Base-by-base conservation (phyloP, 1,284 basidiomycete genomes). In the Xerocomus cyaneibrunnescens region DNA sequence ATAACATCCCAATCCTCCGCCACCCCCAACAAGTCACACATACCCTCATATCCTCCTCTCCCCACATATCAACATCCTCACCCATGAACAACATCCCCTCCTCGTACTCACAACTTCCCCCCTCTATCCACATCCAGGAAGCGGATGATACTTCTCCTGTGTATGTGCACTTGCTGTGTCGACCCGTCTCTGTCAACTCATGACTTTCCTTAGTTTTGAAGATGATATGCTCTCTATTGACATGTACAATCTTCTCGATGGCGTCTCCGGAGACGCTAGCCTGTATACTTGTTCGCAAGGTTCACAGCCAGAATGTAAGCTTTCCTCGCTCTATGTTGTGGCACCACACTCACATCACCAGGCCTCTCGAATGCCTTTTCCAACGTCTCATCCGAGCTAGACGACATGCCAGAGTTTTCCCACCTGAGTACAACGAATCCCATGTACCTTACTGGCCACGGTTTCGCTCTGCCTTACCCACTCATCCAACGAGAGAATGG, bases 271-370 rank as follows among this genome's bases (percentile, higher is more conserved):
- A 4, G 53, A 57, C 19, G 0, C 34, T 10, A 10, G 1, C 8
- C 3, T 45, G 8, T 58, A 48, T 25, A 0, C n/a, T 10, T 57
- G 49, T 23, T 30, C 50, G 3, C 56, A 32, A 7, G 27, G 8
- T 12, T 14, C 41, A 0, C 54, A 38, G 5, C 3, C 55, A 0
- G 49, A 49, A 1, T 48, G 64, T 65, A 40, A 32, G 56, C 13
- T 5, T 0, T 30, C 2, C 36, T 16, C 38, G 2, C 14, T 43
- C 31, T 43, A n/a, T 21, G 2, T 17, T n/a, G 38, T 50, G 2
- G 37, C 61, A 55, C 55, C 62, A 59, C 51, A 53, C 62, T 66
- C 43, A 66, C 19, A 32, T 30, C 31, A 10, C n/a, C 16, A 68
- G 62, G 36, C 17, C 10, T 17, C n/a, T 5, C n/a, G 0, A 21